Evolutionary conservation across 2,329 filamentous ascomycete species (phyloP).

Genomic region (Paecilomyces formosus): DNA sequence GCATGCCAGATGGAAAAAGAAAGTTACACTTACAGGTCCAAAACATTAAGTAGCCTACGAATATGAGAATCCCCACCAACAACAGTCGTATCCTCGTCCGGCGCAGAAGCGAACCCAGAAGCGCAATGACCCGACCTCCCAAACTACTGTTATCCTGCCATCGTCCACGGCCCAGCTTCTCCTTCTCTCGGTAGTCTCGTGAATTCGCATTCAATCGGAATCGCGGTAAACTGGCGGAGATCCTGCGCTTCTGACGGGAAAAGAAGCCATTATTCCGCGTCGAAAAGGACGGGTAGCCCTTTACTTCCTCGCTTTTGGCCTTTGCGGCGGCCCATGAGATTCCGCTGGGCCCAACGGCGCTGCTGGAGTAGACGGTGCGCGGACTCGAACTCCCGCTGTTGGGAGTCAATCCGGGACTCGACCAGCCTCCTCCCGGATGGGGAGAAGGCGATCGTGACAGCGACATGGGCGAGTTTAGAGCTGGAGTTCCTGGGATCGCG

Average conservation of each 20-base stretch:
- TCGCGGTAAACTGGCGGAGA: conserved; percentile 71
- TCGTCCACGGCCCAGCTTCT: conserved; percentile 60
- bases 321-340: conserved; percentile 80
- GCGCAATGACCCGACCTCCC: conserved; percentile 22
- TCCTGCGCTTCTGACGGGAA: conserved; percentile 69
- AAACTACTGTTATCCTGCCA: conserved; percentile 39
- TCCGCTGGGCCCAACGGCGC: conserved; percentile 18
- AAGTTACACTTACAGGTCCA: conserved; percentile 59
- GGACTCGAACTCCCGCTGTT: conserved; percentile 66
- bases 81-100: conserved; percentile 59
- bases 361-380: conserved; percentile 28
- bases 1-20: background rate
- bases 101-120: conserved; percentile 49
- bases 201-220: conserved; percentile 48
- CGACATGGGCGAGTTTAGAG: conserved; percentile 61
- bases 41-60: conserved; percentile 60
- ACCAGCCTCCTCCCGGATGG: conserved; percentile 77
- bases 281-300: conserved; percentile 70
- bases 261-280: conserved; percentile 84
- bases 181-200: conserved; percentile 63
- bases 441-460: conserved; percentile 84
- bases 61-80: conserved; percentile 52
- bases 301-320: conserved; percentile 64
- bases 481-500: conserved; percentile 51
- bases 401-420: conserved; percentile 69